Conservation (phyloP, 176 grass and related monocot genomes). For the Ensete ventricosum region DNA sequence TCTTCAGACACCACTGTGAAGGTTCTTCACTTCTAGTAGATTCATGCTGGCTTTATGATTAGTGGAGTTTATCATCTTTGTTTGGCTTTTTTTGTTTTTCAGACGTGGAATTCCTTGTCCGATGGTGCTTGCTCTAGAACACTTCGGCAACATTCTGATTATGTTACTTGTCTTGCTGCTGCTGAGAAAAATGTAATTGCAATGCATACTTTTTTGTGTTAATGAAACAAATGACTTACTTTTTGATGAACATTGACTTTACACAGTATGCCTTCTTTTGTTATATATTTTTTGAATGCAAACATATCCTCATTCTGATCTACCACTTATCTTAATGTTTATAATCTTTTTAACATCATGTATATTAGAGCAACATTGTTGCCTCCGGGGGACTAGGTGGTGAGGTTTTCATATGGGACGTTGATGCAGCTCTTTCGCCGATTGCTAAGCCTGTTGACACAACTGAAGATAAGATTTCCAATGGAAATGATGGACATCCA, state of each 20-base stretch:
- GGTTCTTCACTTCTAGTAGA: constrained; percentile 34
- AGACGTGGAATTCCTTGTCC: constrained; percentile 85
- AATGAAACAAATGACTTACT: neutral
- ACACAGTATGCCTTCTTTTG: too few relatives aligned
- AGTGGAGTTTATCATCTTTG: neutral
- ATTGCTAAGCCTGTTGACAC: constrained; percentile 50
- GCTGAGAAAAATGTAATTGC: constrained; percentile 63
- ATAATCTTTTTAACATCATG: constrained; percentile 9
- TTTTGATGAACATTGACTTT: neutral
- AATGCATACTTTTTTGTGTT: neutral
- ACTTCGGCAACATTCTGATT: constrained; percentile 85
- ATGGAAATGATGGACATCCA: constrained; percentile 51
- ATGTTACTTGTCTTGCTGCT: constrained; percentile 71
- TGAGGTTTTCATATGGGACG: constrained; percentile 94
- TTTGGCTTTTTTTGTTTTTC: constrained; percentile 16
- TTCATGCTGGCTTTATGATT: neutral
- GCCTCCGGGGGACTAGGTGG: constrained; percentile 82
- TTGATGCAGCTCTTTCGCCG: constrained; percentile 66
- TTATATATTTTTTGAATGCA: neutral
- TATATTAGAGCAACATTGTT: constrained; percentile 70
- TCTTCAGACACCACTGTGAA: constrained; percentile 91
- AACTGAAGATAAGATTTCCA: constrained; percentile 59
- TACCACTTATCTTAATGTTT: constrained; percentile 23
- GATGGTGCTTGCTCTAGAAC: constrained; percentile 73
- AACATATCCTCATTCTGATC: neutral